phyloP scores from a whole-genome alignment of 257 asterid species.

The Hygrophila difformis region DNA sequence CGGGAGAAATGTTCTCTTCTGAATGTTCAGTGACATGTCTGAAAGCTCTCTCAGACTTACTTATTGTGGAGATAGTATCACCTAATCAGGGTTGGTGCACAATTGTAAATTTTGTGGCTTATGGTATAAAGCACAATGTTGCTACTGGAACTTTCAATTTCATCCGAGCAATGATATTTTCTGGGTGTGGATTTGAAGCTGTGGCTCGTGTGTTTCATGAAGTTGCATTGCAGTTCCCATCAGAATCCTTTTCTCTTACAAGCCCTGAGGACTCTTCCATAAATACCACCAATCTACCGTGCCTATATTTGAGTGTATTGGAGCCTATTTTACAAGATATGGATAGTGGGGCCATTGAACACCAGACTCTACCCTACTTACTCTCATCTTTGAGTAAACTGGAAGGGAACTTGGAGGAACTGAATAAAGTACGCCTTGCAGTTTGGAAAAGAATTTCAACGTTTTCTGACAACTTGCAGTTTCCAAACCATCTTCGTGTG shows the following conservation, averaged over 20 bases:
- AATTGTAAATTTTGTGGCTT: slow-evolving; percentile 35
- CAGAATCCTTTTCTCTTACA: slow-evolving; percentile 22
- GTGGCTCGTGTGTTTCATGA: slow-evolving; percentile 36
- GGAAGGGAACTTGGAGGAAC: slow-evolving; percentile 57
- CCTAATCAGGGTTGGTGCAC: slow-evolving; percentile 74
- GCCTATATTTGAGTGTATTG: slow-evolving; percentile 55
- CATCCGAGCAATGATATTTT: slow-evolving; percentile 64
- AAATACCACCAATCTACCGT: slow-evolving; percentile 52
- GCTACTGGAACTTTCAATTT: slow-evolving; percentile 45
- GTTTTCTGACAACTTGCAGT: slow-evolving; percentile 61
- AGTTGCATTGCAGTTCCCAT: slow-evolving; percentile 30
- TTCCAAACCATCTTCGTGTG: slow-evolving; percentile 63
- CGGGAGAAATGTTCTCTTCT: slow-evolving; percentile 38
- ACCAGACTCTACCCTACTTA: slow-evolving; percentile 35
- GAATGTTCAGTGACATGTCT: slow-evolving; percentile 42
- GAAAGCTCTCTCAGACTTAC: slow-evolving; percentile 43
- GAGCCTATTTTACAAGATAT: slow-evolving; percentile 53
- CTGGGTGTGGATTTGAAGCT: slow-evolving; percentile 65
- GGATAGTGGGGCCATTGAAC: slow-evolving; percentile 34
- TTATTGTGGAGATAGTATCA: slow-evolving; percentile 42
- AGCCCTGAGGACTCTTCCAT: slow-evolving; percentile 20
- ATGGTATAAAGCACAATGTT: slow-evolving; percentile 37
- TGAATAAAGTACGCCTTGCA: slow-evolving; percentile 51
- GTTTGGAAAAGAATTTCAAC: slow-evolving; percentile 71
- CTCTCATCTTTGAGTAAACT: slow-evolving; percentile 73